Base-by-base conservation (phyloP, 768 basidiomycete genomes). In the Erythrobasidium yunnanense region DNA sequence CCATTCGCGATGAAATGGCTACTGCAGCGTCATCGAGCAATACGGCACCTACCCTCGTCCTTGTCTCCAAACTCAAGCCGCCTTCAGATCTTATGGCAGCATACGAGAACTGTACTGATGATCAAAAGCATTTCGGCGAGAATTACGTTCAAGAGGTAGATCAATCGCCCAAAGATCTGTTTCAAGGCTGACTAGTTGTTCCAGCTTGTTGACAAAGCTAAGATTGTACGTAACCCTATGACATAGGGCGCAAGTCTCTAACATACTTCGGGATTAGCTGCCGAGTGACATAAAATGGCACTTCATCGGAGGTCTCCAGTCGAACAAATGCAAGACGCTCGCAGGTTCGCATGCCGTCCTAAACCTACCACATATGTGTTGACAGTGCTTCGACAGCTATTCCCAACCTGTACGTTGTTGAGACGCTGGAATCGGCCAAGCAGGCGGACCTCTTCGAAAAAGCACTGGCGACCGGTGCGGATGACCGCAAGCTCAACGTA, bases 81-180 rank as follows among this genome's bases (percentile, higher is more conserved):
- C 82, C 86, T 2, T 83, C 84, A 7, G 93, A 97, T 76, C 84
- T 97, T 67, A 79, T 84, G 27, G 86, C 86, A 8, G 87, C 90
- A 70, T 88, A 87, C 73, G 81, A 87, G 54, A 49, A 53, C 29
- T 25, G 32, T 2, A 13, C 32, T 5, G 65, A 80, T 15, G 89
- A 87, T 0, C 88, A 95, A 69, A 79, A 85, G 1, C 89, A 93
- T 75, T 99, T 97, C 73, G 95, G 95, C 5, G 95, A 99, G 78
- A 99, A 99, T 75, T 97, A 96, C 73, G 90, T 90, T 11, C 87
- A 92, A 70, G 92, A 97, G 72, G 87, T 87, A n/a, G n/a, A n/a
- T n/a, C n/a, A n/a, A n/a, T n/a, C n/a, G n/a, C n/a, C n/a, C n/a
- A n/a, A n/a, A n/a, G 74, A 68, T 82, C 77, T 50, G 38, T 30